Conservation (phyloP, 805 yeast species). For the Candida ulmi region DNA sequence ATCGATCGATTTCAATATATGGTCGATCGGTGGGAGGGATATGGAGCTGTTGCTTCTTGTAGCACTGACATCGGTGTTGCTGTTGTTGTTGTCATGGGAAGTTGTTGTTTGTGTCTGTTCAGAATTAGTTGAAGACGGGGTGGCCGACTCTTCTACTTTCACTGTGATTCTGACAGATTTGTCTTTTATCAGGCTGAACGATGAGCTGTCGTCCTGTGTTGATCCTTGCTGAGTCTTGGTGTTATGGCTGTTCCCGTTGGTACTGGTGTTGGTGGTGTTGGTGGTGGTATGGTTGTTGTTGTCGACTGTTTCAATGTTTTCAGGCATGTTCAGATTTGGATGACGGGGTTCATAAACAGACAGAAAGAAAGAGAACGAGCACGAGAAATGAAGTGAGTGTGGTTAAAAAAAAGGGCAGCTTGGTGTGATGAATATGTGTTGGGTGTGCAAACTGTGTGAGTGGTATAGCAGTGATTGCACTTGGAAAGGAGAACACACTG, state of each 20-base stretch:
- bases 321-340: background rate
- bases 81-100: too few relatives aligned
- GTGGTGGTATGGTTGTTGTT: background rate
- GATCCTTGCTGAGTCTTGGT: too few relatives aligned
- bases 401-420: too few relatives aligned
- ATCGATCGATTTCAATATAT: conserved; percentile 21
- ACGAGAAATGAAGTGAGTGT: background rate
- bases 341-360: background rate
- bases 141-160: background rate
- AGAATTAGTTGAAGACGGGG: background rate
- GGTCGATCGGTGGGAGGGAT: conserved; percentile 21
- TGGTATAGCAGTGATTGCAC: background rate
- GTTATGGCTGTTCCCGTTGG: too few relatives aligned
- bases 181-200: background rate
- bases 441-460: background rate
- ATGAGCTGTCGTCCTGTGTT: too few relatives aligned
- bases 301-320: background rate
- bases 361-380: too few relatives aligned
- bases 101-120: background rate
- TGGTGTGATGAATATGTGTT: too few relatives aligned
- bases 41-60: background rate
- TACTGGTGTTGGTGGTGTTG: background rate
- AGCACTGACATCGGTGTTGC: background rate
- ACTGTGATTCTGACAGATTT: background rate
- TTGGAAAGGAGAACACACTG: background rate